Base-by-base conservation (phyloP, 495 filamentous ascomycete species). In the Lasiosphaeria hispida region DNA sequence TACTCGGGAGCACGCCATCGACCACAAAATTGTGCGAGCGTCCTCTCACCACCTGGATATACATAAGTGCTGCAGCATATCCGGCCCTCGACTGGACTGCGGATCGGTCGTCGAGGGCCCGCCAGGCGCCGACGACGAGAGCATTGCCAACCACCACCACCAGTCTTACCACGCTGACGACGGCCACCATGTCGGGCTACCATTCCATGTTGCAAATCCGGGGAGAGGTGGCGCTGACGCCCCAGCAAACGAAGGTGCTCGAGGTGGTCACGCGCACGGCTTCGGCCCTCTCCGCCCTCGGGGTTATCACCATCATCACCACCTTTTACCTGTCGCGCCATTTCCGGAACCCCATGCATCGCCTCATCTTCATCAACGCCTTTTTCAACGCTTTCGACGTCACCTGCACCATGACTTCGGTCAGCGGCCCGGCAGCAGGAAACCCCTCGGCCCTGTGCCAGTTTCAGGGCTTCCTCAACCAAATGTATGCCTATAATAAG, bases 281-380 rank as follows among this genome's bases (percentile, higher is more conserved):
- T n/a, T 77, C 76, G 3, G 53, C 60, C 2, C 63, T 78, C 1
- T 80, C 77, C 0, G 64, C 67, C 3, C 4, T 76, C 7, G 77
- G 75, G 10, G 63, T 74, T 14, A 52, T 69, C 10, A 69, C 72
- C 2, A 80, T 78, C 44, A 72, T 79, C 52, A 55, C 39, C 17
- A 72, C 71, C 2, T 80, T 76, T 48, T 61, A 33, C 48, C 55
- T 64, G 13, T 77, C 75, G 0, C 65, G 63, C 6, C 63, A 77
- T 45, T 78, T 77, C 55, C 70, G 76, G 18, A 80, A 75, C 48
- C 76, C 76, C 7, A 77, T 77, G 49, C 73, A 80, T 52, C 75
- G 76, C 3, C 69, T 80, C 7, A 78, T 80, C 42, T 76, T 79
- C 48, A 74, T 74, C 63, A 77, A 75, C 59, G 67, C 76, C 10